These are phyloP conservation scores for Collybia sp. DNA, from an alignment of 768 basidiomycete genomes.

Conservation along the genomic window DNA sequence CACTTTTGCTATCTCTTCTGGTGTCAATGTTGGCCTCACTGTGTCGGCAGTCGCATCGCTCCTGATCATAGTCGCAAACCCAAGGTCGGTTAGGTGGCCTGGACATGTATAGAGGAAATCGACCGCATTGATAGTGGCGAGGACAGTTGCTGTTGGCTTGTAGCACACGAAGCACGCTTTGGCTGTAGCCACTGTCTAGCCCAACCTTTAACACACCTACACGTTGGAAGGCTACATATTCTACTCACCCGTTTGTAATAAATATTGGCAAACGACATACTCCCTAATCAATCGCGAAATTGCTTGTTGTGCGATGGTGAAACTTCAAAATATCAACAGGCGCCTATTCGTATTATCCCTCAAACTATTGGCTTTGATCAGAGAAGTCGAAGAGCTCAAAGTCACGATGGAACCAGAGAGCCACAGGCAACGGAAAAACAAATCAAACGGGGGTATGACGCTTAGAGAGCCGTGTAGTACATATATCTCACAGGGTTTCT, in stretches of 20 bases:
- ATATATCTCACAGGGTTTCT: conserved; percentile 1
- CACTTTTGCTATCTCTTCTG: conserved; percentile 74
- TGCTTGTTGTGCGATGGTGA: background rate
- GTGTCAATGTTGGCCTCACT: conserved; percentile 38
- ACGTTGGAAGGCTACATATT: background rate
- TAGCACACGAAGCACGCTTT: conserved; percentile 77
- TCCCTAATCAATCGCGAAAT: background rate
- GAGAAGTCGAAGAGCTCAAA: too few species aligned
- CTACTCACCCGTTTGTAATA: conserved; percentile 84
- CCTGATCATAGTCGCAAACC: conserved; percentile 58
- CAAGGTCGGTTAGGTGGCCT: conserved; percentile 73
- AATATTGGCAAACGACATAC: conserved; percentile 75
- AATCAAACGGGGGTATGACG: too few species aligned
- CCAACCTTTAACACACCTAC: conserved; percentile 8
- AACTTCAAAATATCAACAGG: background rate
- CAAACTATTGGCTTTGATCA: too few species aligned
- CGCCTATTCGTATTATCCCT: conserved; percentile 1
- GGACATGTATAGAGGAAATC: conserved; percentile 89
- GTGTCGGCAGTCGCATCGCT: conserved; percentile 24
- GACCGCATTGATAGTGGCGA: conserved; percentile 75
- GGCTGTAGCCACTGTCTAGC: conserved; percentile 71
- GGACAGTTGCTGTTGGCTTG: conserved; percentile 76
- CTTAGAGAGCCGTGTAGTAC: too few species aligned
- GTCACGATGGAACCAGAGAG: too few species aligned
- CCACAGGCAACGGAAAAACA: too few species aligned